Evolutionary conservation across 768 basidiomycete genomes (phyloP).

Genomic region (Hirschioporus abietinus): DNA sequence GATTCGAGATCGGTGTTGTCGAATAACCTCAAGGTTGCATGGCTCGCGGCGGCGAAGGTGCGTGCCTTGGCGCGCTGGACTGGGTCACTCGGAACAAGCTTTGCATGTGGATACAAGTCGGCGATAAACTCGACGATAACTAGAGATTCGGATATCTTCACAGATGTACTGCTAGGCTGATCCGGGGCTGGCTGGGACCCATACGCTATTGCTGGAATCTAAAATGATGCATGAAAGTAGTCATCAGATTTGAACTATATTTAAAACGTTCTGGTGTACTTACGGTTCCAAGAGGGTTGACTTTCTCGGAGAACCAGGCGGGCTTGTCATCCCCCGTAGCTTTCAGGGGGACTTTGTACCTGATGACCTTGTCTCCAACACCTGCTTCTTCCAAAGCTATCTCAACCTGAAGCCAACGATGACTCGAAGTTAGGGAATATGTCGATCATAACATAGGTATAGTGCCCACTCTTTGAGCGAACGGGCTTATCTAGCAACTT

Average conservation of each 20-base stretch:
- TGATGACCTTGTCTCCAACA: constrained; percentile 32
- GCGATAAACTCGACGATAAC: constrained; percentile 53
- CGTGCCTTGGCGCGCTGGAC: constrained; percentile 53
- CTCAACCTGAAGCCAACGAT: constrained; percentile 38
- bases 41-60: constrained; percentile 52
- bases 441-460: background rate
- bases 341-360: constrained; percentile 51
- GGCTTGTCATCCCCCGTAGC: constrained; percentile 44
- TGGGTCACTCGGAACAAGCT: constrained; percentile 42
- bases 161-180: constrained; percentile 51
- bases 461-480: constrained; percentile 45
- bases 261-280: constrained; percentile 3
- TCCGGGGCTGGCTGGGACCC: constrained; percentile 54
- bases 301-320: constrained; percentile 58
- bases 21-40: constrained; percentile 32
- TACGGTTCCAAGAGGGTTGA: constrained; percentile 67
- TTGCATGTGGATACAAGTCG: constrained; percentile 26
- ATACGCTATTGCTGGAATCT: constrained; percentile 58
- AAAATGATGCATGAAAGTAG: too few species aligned
- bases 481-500: constrained; percentile 59
- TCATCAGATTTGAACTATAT: too few species aligned
- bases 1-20: constrained; percentile 34
- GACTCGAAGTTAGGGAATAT: too few species aligned
- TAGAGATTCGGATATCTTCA: constrained; percentile 60
- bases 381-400: constrained; percentile 55